Conservation (phyloP, 2,329 filamentous ascomycete genomes). For the Penicillium sp. region DNA sequence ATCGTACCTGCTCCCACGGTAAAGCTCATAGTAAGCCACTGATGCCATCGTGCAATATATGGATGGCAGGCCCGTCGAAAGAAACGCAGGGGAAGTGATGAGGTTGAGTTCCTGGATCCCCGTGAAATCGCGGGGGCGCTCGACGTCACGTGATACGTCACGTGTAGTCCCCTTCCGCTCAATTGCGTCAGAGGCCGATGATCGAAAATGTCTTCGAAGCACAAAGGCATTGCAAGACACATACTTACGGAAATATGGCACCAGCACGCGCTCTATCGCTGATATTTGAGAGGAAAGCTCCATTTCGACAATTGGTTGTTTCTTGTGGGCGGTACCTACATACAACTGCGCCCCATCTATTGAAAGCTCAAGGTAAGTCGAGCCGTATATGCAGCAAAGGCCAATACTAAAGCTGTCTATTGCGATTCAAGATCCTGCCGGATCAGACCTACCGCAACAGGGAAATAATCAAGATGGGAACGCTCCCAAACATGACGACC, state of each 20-base stretch:
- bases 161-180: neutral
- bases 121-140: constrained; percentile 9
- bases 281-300: neutral
- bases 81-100: constrained; percentile 9
- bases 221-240: neutral
- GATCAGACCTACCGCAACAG: neutral
- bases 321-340: constrained; percentile 1
- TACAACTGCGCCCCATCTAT: constrained; percentile 4
- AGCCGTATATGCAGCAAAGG: neutral
- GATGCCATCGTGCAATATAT: constrained; percentile 47
- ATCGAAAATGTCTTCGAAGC: neutral
- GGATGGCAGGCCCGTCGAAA: constrained; percentile 6
- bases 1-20: constrained; percentile 91
- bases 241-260: neutral
- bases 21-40: constrained; percentile 83
- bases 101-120: constrained; percentile 17
- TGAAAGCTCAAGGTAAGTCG: constrained; percentile 7
- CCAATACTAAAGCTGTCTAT: neutral
- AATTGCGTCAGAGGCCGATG: neutral
- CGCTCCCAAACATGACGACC: constrained; percentile 4
- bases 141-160: neutral
- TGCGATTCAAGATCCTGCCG: neutral
- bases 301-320: neutral
- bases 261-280: neutral
- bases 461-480: neutral